A percentile compares a stretch with the other conserved stretches of the same genome.
Conservation (phyloP, 495 filamentous ascomycete species). For the Lasiosphaeris hirsuta region DNA sequence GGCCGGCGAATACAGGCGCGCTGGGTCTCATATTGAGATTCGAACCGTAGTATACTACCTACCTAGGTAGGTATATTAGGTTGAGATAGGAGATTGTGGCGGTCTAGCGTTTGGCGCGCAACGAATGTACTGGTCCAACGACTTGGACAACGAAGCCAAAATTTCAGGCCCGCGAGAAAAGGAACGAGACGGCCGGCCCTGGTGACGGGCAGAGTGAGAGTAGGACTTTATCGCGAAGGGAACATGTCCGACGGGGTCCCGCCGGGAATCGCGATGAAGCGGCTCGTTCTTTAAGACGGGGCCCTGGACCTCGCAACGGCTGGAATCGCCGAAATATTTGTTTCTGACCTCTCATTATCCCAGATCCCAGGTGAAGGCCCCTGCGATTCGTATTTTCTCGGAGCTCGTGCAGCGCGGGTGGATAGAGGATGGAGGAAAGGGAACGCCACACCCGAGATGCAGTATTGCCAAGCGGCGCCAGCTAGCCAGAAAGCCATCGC, state of each 20-base stretch:
- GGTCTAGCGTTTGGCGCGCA: neutral
- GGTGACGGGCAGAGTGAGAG: too few relatives aligned
- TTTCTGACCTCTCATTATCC: neutral
- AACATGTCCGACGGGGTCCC: too few relatives aligned
- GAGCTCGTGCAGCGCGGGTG: neutral
- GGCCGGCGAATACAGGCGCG: slow-evolving; percentile 23
- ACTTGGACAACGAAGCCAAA: too few relatives aligned
- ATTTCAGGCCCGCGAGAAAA: too few relatives aligned
- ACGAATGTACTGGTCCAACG: neutral
- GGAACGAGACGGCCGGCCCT: too few relatives aligned
- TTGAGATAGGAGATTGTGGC: neutral
- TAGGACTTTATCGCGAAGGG: too few relatives aligned
- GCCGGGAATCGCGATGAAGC: too few relatives aligned
- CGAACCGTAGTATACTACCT: slow-evolving; percentile 11
- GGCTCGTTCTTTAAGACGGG: neutral
- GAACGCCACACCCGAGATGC: too few relatives aligned
- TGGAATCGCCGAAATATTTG: too few relatives aligned
- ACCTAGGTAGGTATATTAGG: neutral
- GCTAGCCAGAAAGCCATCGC: too few relatives aligned
- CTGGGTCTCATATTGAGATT: slow-evolving; percentile 24
- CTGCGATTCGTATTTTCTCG: slow-evolving; percentile 12
- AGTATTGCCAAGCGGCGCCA: too few relatives aligned
- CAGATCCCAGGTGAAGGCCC: neutral
- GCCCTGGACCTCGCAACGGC: too few relatives aligned
- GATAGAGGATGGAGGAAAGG: neutral